Base-by-base conservation (phyloP, 2,329 filamentous ascomycete species). In the Aureobasidium sp. region DNA sequence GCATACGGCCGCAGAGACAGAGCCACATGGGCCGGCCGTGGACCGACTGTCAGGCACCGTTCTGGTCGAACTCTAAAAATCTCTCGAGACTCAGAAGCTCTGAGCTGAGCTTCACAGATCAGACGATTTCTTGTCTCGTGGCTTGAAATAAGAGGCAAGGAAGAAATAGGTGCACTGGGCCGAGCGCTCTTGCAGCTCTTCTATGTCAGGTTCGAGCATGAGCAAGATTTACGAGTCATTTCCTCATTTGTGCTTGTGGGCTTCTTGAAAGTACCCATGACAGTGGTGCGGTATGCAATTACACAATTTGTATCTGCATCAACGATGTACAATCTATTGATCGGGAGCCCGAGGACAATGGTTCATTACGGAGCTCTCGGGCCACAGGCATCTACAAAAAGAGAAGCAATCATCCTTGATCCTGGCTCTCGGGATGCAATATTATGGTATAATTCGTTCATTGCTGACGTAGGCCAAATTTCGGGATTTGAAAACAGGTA, bases 381-480 rank as follows among this genome's bases (percentile, higher is more conserved):
- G 50, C 2, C 50, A 52, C 50, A 39, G 50, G 32, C 32, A 37
- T 37, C 32, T 17, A 34, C 47, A 3, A 39, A 52, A 55, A 15
- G 8, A 26, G 51, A 55, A 55, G 24, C 20, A 32, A 43, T 41
- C 51, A 32, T 55, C 51, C 37, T 43, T 55, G 17, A 24, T 43
- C 37, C 26, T 15, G 29, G 32, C 20, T 20, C 43, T 27, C n/a
- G 50, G 34, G 51, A 43, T 10, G 37, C 36, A 29, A 41, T 34
- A 29, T 7, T 39, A 55, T 26, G 13, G 37, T 37, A 36, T 29
- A 55, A 32, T 29, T 13, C 8, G 24, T 43, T 20, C 51, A 43
- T 55, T 41, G 17, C 50, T 53, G 51, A 41, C 37, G 51, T 55
- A 55, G 36, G 34, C 20, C 50, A 53, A 53, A 53, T 53, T 24